phyloP scores from a whole-genome alignment of 768 basidiomycete species.

The Inosperma sp. region DNA sequence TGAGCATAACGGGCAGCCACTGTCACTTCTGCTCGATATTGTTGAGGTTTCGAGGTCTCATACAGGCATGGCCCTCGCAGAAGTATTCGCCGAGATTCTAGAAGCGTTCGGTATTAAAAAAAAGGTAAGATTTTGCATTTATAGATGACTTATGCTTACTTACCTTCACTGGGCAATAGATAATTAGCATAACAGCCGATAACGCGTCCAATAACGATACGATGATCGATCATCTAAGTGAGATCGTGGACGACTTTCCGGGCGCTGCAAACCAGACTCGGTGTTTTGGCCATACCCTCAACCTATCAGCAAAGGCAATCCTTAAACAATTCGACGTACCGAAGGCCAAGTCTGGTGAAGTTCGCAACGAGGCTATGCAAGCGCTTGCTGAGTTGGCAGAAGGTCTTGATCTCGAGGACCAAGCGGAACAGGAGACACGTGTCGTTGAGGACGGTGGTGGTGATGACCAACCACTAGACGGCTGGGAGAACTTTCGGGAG shows the following conservation, averaged over 20 bases:
- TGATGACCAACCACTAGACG: constrained; percentile 16
- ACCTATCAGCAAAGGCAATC: constrained; percentile 29
- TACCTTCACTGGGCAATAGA: constrained; percentile 12
- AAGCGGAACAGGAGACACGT: neutral
- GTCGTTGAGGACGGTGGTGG: constrained; percentile 9
- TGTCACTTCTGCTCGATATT: too few species aligned
- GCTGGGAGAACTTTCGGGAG: constrained; percentile 20
- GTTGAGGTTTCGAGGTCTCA: constrained; percentile 34
- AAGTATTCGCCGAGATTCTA: constrained; percentile 26
- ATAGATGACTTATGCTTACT: too few species aligned
- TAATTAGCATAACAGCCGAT: constrained; percentile 30
- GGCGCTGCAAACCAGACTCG: too few species aligned
- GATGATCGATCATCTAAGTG: constrained; percentile 27
- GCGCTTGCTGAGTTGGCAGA: constrained; percentile 2
- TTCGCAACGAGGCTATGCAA: constrained; percentile 2
- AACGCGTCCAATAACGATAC: constrained; percentile 32
- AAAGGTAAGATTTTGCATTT: constrained; percentile 30
- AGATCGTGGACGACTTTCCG: constrained; percentile 15
- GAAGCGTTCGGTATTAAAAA: constrained; percentile 13
- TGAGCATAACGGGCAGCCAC: constrained; percentile 21
- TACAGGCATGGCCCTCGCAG: constrained; percentile 25
- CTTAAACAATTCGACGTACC: constrained; percentile 27
- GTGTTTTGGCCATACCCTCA: constrained; percentile 37
- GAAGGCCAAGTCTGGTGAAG: constrained; percentile 4
- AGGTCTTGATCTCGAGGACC: constrained; percentile 1